These are phyloP conservation scores for Ottelia alismoides DNA, from an alignment of 106 monocot species.

Conservation along the genomic window DNA sequence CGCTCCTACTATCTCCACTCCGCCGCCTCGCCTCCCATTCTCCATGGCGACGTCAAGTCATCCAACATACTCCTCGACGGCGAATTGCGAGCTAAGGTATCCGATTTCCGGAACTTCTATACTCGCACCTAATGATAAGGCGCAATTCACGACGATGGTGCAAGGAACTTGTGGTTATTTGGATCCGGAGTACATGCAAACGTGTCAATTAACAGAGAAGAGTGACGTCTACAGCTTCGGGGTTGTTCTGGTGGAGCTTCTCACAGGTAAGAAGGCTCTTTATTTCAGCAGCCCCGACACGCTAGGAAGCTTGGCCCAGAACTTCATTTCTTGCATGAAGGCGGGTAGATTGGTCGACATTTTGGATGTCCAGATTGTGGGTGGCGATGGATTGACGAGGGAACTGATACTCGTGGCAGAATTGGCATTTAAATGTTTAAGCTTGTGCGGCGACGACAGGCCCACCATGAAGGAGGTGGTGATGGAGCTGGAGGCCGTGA, in stretches of 20 bases:
- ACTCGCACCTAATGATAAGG: constrained; percentile 8
- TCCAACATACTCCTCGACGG: constrained; percentile 35
- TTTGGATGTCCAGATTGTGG: constrained; percentile 9
- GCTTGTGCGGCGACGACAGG: constrained; percentile 34
- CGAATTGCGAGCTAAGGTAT: constrained; percentile 24
- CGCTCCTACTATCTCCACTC: constrained; percentile 41
- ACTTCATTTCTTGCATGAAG: constrained; percentile 10
- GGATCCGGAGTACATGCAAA: constrained; percentile 37
- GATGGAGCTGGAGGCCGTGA: constrained; percentile 27
- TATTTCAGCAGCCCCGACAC: neutral
- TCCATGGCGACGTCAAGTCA: constrained; percentile 41
- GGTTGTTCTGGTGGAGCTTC: constrained; percentile 32
- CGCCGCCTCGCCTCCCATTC: constrained; percentile 14
- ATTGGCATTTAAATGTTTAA: constrained; percentile 22
- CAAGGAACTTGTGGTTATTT: constrained; percentile 31
- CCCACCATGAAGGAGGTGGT: constrained; percentile 50
- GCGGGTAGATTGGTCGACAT: constrained; percentile 1
- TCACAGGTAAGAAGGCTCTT: constrained; percentile 24
- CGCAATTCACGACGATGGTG: constrained; percentile 20
- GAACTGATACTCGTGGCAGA: neutral
- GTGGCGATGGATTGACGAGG: constrained; percentile 8
- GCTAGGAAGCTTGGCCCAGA: constrained; percentile 8
- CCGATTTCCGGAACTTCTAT: constrained; percentile 33
- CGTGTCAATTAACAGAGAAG: constrained; percentile 21
- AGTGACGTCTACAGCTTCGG: constrained; percentile 45